Base-by-base conservation (phyloP, 176 grass and related monocot genomes). In the Oryza meyeriana region DNA sequence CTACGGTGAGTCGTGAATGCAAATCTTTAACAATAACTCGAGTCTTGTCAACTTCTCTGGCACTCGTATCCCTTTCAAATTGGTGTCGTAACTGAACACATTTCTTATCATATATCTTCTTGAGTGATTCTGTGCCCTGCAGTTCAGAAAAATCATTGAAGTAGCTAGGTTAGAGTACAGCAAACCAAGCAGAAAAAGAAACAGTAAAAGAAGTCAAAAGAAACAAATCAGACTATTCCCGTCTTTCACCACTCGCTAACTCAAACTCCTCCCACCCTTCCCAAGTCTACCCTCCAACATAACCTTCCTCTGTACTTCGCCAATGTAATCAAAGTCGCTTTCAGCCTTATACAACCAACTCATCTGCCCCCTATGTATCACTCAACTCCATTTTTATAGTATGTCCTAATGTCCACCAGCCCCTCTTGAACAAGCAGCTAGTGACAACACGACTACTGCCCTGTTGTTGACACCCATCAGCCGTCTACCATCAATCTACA, bases 51-150 rank as follows among this genome's bases (percentile, higher is more conserved):
- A 94, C 66, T 8, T 77, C 39, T 35, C 31, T 77, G 42, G 68
- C 72, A 77, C 84, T 69, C 11, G 66, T 24, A 64, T 86, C 89
- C 26, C 17, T 85, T 57, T 84, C 92, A 70, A 87, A 86, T 73
- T 87, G 79, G 73, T 75, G 80, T 27, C 76, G 84, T 14, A 94
- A 62, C 74, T 79, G 69, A 61, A 71, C 44, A 35, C 89, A 88
- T 66, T 91, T 91, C 40, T 85, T 79, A 79, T 91, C 80, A 68
- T 94, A 94, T 64, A 72, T 78, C 71, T 86, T 83, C 58, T 89
- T 65, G 34, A 87, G 26, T 35, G 71, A 80, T 58, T 91, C 80
- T 13, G 80, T 90, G 73, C 61, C 72, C 89, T 94, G 72, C 4
- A 88, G 83, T 59, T 83, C 73, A 28, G 12, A 80, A 86, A 48